Base-by-base conservation (phyloP, 306 rosid species). In the Pyrus bretschneideri region DNA sequence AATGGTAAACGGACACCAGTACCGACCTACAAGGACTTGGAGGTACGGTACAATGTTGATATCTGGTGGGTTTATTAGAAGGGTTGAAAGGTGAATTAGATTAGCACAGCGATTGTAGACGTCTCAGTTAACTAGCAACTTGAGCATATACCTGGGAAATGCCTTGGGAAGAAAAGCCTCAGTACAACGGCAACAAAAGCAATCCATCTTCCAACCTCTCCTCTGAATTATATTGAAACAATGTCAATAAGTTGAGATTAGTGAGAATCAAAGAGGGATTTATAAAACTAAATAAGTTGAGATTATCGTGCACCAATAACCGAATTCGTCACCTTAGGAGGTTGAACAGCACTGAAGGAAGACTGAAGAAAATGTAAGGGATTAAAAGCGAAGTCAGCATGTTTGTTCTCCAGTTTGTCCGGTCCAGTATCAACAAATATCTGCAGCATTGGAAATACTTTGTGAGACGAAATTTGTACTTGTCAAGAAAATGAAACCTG, bases 321-420 rank as follows among this genome's bases (percentile, higher is more conserved):
- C 45, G 40, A 62, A 15, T 68, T 12, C 21, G 12, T 70, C 73
- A 94, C 98, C 97, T 87, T 19, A 94, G 76, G 15, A 87, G 78
- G 62, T 85, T 12, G 78, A 91, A 94, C 22, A 94, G 12, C 0
- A 86, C 89, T 7, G 79, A 75, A 4, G 98, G 98, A 80, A 94
- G 79, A 76, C 98, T 87, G 84, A 94, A 86, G 93, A 91, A 91
- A 77, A 91, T 84, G 86, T 90, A 94, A 31, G 98, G 98, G 76
- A 94, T 90, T 80, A 91, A 76, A 44, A 91, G 87, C 52, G 97
- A 82, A 70, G 98, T 94, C 63, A 91, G 82, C 89, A 94, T 91
- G 55, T 94, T 94, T 15, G 97, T 82, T 79, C 89, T 91, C 98
- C 98, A 91, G 78, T 94, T 91, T 72, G 97, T 94, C 49, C 97